Percentiles rank a stretch among this genome's conserved stretches.
phyloP scores from a whole-genome alignment of 306 rosid genomes.

The Glycine tomentella region DNA sequence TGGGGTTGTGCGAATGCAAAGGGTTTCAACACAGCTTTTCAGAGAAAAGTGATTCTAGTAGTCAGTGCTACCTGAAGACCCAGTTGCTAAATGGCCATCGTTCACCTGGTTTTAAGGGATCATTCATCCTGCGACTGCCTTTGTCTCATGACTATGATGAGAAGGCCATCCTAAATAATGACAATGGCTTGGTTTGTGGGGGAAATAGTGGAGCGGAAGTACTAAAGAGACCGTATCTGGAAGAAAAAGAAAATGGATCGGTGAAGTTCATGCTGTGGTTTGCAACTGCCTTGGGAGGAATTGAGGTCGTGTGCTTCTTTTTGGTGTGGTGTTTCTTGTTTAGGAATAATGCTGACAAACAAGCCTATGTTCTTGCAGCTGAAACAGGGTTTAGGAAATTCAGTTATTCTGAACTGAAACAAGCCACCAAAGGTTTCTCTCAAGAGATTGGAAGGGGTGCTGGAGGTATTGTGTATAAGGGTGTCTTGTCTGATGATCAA shows the following conservation, averaged over 20 bases:
- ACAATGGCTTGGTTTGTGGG: not conserved
- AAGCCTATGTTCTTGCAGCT: slow-evolving; percentile 24
- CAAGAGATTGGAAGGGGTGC: slow-evolving; percentile 44
- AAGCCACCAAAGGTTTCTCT: slow-evolving; percentile 33
- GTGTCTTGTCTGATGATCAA: slow-evolving; percentile 15
- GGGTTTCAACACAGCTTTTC: slow-evolving; percentile 6
- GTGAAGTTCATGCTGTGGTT: slow-evolving; percentile 36
- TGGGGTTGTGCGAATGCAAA: slow-evolving; percentile 8
- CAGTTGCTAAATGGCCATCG: slow-evolving; percentile 25
- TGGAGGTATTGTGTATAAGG: slow-evolving; percentile 41
- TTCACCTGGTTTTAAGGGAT: not conserved
- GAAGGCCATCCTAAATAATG: not conserved
- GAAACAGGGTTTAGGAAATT: slow-evolving; percentile 32
- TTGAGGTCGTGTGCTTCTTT: slow-evolving; percentile 25
- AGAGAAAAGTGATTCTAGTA: not conserved
- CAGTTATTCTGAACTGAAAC: slow-evolving; percentile 30
- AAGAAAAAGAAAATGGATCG: slow-evolving; percentile 18
- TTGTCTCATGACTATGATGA: not conserved
- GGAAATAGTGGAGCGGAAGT: not conserved
- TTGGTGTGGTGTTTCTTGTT: slow-evolving; percentile 31
- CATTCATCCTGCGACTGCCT: slow-evolving; percentile 27
- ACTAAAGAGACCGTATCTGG: not conserved
- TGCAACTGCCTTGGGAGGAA: slow-evolving; percentile 41
- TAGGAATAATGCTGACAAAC: slow-evolving; percentile 2
- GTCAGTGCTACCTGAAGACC: slow-evolving; percentile 28